Percentiles rank a stretch among this genome's conserved stretches.
Evolutionary conservation across 228 moss, liverwort and hornwort species (phyloP).

Genomic region (Sphagnum magellanicum): DNA sequence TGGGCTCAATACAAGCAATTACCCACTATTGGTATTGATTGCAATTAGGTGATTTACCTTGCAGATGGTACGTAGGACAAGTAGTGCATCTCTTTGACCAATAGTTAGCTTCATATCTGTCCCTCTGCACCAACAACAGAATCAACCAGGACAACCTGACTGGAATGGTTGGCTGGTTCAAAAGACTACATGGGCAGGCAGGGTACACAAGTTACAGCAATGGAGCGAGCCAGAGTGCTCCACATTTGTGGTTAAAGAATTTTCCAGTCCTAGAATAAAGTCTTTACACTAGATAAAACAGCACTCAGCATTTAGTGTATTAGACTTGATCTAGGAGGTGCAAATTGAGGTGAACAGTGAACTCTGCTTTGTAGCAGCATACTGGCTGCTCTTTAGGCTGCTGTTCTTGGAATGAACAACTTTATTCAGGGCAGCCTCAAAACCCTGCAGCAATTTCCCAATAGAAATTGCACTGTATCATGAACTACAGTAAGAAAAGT

Average conservation of each 20-base stretch:
- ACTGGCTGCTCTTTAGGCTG: conserved; percentile 70
- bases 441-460: conserved; percentile 37
- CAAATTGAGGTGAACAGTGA: too few relatives aligned
- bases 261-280: too few relatives aligned
- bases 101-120: conserved; percentile 77
- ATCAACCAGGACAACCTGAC: too few relatives aligned
- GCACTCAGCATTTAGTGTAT: too few relatives aligned
- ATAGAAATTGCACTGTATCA: too few relatives aligned
- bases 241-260: neutral
- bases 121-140: conserved; percentile 38
- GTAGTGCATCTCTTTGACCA: conserved; percentile 93
- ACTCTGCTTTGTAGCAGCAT: too few relatives aligned
- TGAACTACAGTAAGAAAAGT: too few relatives aligned
- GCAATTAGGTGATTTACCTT: conserved; percentile 33
- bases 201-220: neutral
- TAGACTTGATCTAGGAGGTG: too few relatives aligned
- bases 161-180: neutral
- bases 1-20: neutral
- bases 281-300: too few relatives aligned
- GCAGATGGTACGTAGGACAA: conserved; percentile 92
- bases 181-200: neutral
- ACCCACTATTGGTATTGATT: too few relatives aligned
- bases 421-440: conserved; percentile 94
- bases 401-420: conserved; percentile 70
- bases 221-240: conserved; percentile 2